These are phyloP conservation scores for Verticillium longisporum DNA, from an alignment of 2,329 filamentous ascomycete genomes.

Conservation along the genomic window DNA sequence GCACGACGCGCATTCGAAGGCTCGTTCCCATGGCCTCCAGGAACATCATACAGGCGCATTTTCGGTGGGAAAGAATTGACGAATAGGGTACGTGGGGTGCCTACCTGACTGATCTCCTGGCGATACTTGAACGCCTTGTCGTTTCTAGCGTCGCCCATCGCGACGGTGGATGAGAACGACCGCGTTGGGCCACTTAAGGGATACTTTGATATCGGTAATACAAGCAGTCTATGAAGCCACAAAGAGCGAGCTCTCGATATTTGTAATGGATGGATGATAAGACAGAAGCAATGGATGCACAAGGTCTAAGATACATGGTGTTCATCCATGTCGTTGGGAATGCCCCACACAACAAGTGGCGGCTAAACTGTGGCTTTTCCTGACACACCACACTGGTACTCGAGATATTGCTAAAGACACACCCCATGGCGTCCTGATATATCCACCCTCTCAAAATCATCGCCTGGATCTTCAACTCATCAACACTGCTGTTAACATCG, in stretches of 20 bases:
- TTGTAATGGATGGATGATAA: background rate
- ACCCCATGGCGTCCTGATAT: background rate
- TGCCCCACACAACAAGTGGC: background rate
- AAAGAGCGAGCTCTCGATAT: background rate
- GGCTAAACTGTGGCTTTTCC: background rate
- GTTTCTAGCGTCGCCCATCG: slow-evolving; percentile 43
- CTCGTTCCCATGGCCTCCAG: no score
- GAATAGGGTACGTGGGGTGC: slow-evolving; percentile 16
- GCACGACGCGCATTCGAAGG: no score
- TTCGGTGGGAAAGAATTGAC: no score
- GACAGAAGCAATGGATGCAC: background rate
- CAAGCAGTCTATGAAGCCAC: no score
- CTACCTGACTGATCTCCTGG: slow-evolving; percentile 95
- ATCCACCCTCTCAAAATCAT: background rate
- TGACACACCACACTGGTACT: no score
- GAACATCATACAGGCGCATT: no score
- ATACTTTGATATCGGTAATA: background rate
- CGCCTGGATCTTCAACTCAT: background rate
- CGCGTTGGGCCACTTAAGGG: background rate
- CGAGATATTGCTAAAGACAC: background rate
- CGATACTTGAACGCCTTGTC: slow-evolving; percentile 74
- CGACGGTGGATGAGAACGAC: background rate
- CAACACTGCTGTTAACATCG: background rate
- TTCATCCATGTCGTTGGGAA: background rate
- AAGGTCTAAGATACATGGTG: background rate